Conservation (phyloP, 2,329 filamentous ascomycete genomes). For the Colletotrichum camelliae region DNA sequence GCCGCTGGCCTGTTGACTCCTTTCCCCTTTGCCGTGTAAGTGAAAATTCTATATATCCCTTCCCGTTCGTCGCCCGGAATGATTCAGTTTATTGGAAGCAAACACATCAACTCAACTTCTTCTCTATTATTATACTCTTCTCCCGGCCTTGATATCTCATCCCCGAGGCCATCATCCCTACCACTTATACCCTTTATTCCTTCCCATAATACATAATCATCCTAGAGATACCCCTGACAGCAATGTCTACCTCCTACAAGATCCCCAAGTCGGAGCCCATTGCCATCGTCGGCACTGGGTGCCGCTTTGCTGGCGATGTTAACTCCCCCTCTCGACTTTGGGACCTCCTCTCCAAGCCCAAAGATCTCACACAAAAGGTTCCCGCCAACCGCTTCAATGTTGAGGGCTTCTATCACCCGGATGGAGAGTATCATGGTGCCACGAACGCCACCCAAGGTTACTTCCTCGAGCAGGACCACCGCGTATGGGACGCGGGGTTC, state of each 20-base stretch:
- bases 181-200: not conserved
- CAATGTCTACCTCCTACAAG: slow-evolving; percentile 22
- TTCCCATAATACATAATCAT: slow-evolving; percentile 11
- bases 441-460: slow-evolving; percentile 18
- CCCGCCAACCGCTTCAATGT: slow-evolving; percentile 26
- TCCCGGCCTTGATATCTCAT: not conserved
- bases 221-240: slow-evolving; percentile 16
- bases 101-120: slow-evolving; percentile 3
- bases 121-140: slow-evolving; percentile 15
- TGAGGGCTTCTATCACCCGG: slow-evolving; percentile 28
- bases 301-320: slow-evolving; percentile 42
- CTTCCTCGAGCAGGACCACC: slow-evolving; percentile 29
- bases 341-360: slow-evolving; percentile 37
- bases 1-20: not conserved
- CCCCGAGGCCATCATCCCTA: not conserved
- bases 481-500: slow-evolving; percentile 43
- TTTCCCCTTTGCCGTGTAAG: not conserved
- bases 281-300: slow-evolving; percentile 44
- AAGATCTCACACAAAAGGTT: slow-evolving; percentile 27
- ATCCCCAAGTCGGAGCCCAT: slow-evolving; percentile 36
- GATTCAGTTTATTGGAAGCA: not conserved
- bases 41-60: slow-evolving; percentile 17
- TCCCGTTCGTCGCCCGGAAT: not conserved
- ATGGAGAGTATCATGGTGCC: slow-evolving; percentile 25
- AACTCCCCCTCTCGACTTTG: slow-evolving; percentile 39